Percentiles rank a stretch among this genome's conserved stretches.
Conservation (phyloP, 768 basidiomycete genomes). For the Pisolithus albus region DNA sequence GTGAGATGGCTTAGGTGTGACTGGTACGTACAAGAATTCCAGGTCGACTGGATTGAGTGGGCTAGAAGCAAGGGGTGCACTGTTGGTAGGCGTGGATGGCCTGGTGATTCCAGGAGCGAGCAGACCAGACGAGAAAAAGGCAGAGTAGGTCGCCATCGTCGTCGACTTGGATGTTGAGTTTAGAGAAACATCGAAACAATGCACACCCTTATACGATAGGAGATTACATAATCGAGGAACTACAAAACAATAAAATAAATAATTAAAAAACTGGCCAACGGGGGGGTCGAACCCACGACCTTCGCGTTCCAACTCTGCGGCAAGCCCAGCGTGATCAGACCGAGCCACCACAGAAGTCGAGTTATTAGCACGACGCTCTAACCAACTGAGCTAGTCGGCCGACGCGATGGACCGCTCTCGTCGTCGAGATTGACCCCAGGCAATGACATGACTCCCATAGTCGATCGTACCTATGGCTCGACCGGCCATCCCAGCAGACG, state of each 20-base stretch:
- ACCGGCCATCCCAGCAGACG: conserved; percentile 6
- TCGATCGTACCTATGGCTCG: conserved; percentile 10
- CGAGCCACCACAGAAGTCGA: background rate
- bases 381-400: conserved; percentile 93
- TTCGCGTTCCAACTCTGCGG: conserved; percentile 41
- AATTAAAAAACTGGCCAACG: conserved; percentile 46
- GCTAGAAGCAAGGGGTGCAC: conserved; percentile 14
- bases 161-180: background rate
- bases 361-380: conserved; percentile 80
- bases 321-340: background rate
- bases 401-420: background rate
- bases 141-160: conserved; percentile 47
- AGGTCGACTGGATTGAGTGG: conserved; percentile 30
- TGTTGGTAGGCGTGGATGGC: conserved; percentile 21
- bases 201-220: background rate
- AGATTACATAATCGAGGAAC: background rate
- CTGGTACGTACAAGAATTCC: conserved; percentile 7
- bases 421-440: too few species aligned
- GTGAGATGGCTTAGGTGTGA: conserved; percentile 9
- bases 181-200: background rate
- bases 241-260: conserved; percentile 1
- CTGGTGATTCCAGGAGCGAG: conserved; percentile 41
- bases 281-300: conserved; percentile 79
- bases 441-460: too few species aligned
- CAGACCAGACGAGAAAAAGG: conserved; percentile 66